Base-by-base conservation (phyloP, 148 eudicot genomes). In the Rhododendron mucronatum region DNA sequence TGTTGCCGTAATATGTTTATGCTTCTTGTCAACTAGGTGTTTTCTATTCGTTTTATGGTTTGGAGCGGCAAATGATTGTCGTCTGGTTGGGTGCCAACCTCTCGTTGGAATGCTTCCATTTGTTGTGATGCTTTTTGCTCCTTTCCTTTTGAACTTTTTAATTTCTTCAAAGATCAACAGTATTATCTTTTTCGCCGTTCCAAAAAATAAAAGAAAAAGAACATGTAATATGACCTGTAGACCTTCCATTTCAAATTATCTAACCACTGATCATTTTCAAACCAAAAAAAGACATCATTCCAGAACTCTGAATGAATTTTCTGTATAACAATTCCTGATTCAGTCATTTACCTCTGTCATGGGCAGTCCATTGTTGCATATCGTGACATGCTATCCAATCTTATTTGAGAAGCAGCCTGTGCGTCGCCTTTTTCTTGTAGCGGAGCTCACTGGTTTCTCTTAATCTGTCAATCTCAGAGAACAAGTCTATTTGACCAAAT, bases 381-480 rank as follows among this genome's bases (percentile, higher is more conserved):
- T 96, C 53, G 95, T 85, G 47, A 94, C 99, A 82, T 95, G 95
- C 80, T 94, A 96, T 78, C 96, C 89, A 61, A 96, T 95, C 87
- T 96, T 93, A 90, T 91, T 95, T 15, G 98, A 93, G 86, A 94
- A 93, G 47, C 94, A 93, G 26, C 99, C 90, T 1, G 89, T 92
- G 20, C 92, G 92, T 5, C 95, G 87, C 85, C 69, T 96, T 95
- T 82, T 95, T 96, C 86, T 95, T 96, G 89, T 96, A 96, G 16
- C 96, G 94, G 80, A 86, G 88, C 86, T 94, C 98, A 26, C 99
- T 91, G 5, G 96, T 96, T 89, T 95, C 97, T 82, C 98, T 92
- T 41, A 93, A 81, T 28, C 93, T 94, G 81, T 93, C 95, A 26
- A 67, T 88, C 65, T 95, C 97, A 1, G 92, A 92, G 47, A 96